A percentile compares a stretch with the other conserved stretches of the same genome.
phyloP scores from a whole-genome alignment of 148 eudicot species.

The Rhododendron henanense region DNA sequence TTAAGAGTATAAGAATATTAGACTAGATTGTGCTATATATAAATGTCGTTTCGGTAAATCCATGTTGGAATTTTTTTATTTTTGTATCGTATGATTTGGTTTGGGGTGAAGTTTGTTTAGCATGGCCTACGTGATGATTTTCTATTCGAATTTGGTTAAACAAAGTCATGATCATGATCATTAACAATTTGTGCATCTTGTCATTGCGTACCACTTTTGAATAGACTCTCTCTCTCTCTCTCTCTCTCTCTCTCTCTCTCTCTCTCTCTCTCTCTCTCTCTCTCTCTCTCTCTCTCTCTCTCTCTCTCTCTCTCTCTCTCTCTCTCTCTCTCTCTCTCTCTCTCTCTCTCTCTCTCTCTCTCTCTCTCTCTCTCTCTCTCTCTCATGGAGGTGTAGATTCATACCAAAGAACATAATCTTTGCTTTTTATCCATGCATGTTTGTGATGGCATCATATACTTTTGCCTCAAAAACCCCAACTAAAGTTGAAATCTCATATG shows the following conservation, averaged over 20 bases:
- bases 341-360: background rate
- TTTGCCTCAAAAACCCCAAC: background rate
- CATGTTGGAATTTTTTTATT: background rate
- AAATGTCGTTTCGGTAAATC: too few relatives aligned
- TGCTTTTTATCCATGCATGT: background rate
- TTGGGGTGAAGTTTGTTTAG: background rate
- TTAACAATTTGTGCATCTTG: slow-evolving; percentile 5
- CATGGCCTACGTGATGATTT: background rate
- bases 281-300: too few relatives aligned
- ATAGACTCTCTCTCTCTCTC: background rate
- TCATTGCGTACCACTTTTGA: slow-evolving; percentile 4
- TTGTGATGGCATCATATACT: slow-evolving; percentile 9
- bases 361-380: background rate
- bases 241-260: background rate
- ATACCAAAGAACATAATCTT: slow-evolving; percentile 8
- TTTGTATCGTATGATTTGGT: background rate
- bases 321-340: slow-evolving; percentile 1
- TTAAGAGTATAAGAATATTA: too few relatives aligned
- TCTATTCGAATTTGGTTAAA: background rate
- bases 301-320: slow-evolving; percentile 3
- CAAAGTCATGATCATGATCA: slow-evolving; percentile 1
- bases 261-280: background rate
- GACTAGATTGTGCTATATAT: background rate
- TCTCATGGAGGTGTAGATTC: background rate
- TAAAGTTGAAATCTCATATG: background rate